Percentiles rank a stretch among this genome's conserved stretches.
phyloP scores from a whole-genome alignment of 306 rosid species.

The Leucaena leucocephala region DNA sequence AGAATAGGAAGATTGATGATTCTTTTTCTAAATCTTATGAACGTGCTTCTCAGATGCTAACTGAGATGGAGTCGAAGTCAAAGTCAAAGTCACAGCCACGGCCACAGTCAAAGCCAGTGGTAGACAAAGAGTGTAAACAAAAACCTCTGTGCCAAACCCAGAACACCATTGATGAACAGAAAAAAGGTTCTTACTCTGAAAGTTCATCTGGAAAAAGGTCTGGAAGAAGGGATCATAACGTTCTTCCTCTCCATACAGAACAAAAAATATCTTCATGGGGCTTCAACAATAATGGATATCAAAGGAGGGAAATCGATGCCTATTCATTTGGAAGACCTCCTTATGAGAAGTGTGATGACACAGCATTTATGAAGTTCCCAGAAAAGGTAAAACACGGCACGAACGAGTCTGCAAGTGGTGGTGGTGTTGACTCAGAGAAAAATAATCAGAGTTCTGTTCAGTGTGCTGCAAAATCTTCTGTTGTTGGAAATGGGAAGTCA shows the following conservation, averaged over 20 bases:
- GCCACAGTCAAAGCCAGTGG: background rate
- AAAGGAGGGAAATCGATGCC: slow-evolving; percentile 41
- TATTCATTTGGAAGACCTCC: slow-evolving; percentile 40
- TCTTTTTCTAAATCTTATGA: slow-evolving; percentile 77
- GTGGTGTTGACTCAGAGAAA: background rate
- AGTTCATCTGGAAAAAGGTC: slow-evolving; percentile 33
- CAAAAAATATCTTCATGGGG: slow-evolving; percentile 64
- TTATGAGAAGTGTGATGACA: slow-evolving; percentile 32
- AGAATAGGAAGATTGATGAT: slow-evolving; percentile 74
- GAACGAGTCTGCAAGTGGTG: slow-evolving; percentile 12
- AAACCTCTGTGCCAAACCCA: slow-evolving; percentile 18
- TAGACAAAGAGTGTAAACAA: slow-evolving; percentile 16
- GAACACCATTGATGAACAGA: slow-evolving; percentile 34
- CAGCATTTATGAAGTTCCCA: slow-evolving; percentile 21
- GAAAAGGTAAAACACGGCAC: slow-evolving; percentile 39
- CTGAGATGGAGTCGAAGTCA: slow-evolving; percentile 41
- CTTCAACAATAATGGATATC: slow-evolving; percentile 44
- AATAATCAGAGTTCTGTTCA: background rate
- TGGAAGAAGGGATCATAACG: slow-evolving; percentile 36
- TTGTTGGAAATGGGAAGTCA: background rate
- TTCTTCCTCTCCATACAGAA: slow-evolving; percentile 46
- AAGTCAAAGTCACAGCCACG: background rate
- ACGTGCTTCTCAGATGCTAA: slow-evolving; percentile 67
- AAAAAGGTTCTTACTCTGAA: slow-evolving; percentile 34
- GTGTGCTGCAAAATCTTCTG: background rate